Percentiles rank a stretch among this genome's conserved stretches.
These are phyloP conservation scores for Vicia sativa DNA, from an alignment of 306 rosid species.

Conservation along the genomic window DNA sequence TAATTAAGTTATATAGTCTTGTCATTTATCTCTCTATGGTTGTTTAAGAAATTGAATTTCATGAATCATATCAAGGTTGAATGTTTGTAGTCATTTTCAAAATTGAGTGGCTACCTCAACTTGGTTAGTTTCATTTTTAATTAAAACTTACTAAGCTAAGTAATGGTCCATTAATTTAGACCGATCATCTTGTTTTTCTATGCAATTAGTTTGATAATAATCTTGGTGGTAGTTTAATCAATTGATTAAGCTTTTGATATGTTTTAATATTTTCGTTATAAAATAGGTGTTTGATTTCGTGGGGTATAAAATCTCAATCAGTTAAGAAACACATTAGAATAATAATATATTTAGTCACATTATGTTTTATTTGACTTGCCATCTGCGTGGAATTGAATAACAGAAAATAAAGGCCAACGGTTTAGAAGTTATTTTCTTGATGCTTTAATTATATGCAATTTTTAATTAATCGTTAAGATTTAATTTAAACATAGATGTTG, in stretches of 20 bases:
- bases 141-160: slow-evolving; percentile 41
- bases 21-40: slow-evolving; percentile 19
- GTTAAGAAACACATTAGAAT: slow-evolving; percentile 59
- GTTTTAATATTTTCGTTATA: slow-evolving; percentile 43
- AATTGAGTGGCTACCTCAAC: slow-evolving; percentile 53
- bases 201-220: slow-evolving; percentile 36
- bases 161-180: slow-evolving; percentile 44
- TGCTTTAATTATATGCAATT: slow-evolving; percentile 69
- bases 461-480: slow-evolving; percentile 47
- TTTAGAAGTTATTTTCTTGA: slow-evolving; percentile 60
- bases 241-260: slow-evolving; percentile 18
- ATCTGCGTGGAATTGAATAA: slow-evolving; percentile 59
- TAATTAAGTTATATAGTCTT: slow-evolving; percentile 26
- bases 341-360: slow-evolving; percentile 4
- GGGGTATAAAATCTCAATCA: slow-evolving; percentile 75
- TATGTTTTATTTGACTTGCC: slow-evolving; percentile 63
- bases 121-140: slow-evolving; percentile 31
- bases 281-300: slow-evolving; percentile 64
- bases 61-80: slow-evolving; percentile 31
- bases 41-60: slow-evolving; percentile 42
- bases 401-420: slow-evolving; percentile 54
- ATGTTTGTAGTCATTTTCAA: slow-evolving; percentile 42
- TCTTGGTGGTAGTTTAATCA: slow-evolving; percentile 33
- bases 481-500: slow-evolving; percentile 38
- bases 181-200: slow-evolving; percentile 46